Conservation (phyloP, 169 alveolate genomes). For the Plasmodium knowlesi region DNA sequence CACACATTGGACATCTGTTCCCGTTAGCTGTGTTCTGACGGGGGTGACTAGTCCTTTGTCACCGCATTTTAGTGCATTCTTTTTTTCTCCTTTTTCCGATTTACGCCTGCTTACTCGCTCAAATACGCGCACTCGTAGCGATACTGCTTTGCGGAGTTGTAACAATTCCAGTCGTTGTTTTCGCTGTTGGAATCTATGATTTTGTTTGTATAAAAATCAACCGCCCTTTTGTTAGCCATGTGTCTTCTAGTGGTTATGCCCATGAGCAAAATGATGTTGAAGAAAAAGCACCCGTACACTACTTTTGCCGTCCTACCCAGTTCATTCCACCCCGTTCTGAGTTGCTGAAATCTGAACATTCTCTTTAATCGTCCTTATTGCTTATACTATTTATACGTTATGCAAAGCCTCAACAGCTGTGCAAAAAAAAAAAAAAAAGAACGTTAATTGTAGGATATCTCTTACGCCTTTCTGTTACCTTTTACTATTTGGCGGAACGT, state of each 20-base stretch:
- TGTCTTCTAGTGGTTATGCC: conserved; percentile 74
- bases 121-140: conserved; percentile 80
- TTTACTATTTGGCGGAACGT: background rate
- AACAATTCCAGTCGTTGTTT: conserved; percentile 81
- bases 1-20: background rate
- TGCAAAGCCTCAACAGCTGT: background rate
- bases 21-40: background rate
- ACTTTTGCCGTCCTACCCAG: conserved; percentile 63
- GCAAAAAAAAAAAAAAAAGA: too few species aligned
- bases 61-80: background rate
- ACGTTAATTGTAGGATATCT: background rate
- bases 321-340: conserved; percentile 46
- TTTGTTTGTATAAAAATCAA: conserved; percentile 53
- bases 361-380: background rate
- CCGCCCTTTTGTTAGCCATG: conserved; percentile 68
- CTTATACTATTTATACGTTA: background rate
- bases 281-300: conserved; percentile 67
- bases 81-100: background rate
- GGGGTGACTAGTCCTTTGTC: background rate
- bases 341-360: conserved; percentile 43
- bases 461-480: background rate
- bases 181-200: conserved; percentile 53
- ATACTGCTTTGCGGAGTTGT: conserved; percentile 82
- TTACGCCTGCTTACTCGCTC: conserved; percentile 26
- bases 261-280: conserved; percentile 51